Evolutionary conservation across 192 early-diverging fungal species (phyloP).

Genomic region (Podila clonocystis): DNA sequence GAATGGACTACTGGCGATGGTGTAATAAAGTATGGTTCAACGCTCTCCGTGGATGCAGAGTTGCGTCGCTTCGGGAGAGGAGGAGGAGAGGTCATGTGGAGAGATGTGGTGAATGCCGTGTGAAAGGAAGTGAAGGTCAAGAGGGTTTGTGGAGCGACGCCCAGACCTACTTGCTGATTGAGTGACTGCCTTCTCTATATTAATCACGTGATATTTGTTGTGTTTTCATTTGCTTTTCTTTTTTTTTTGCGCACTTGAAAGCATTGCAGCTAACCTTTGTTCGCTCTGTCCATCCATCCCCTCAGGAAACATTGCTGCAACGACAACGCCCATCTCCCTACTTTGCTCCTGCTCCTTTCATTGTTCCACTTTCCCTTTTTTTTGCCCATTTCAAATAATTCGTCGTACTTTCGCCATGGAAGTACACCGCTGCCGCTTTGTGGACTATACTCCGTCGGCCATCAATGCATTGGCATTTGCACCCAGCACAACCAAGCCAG

Average conservation of each 20-base stretch:
- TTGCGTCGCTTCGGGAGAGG: constrained; percentile 13
- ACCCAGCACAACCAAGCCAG: constrained; percentile 60
- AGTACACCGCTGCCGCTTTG: constrained; percentile 87
- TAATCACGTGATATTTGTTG: no score
- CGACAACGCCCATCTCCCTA: background rate
- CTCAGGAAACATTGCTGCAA: no score
- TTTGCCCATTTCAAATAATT: background rate
- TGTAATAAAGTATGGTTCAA: constrained; percentile 4
- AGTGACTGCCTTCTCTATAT: no score
- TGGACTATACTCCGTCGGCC: constrained; percentile 85
- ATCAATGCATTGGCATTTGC: constrained; percentile 87
- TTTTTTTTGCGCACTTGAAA: no score
- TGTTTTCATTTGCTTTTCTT: no score
- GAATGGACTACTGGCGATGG: background rate
- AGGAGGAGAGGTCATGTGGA: constrained; percentile 3
- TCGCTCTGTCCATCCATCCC: no score
- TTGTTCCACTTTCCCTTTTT: background rate
- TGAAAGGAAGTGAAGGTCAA: background rate
- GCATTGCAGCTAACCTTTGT: no score
- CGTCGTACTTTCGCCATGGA: constrained; percentile 60
- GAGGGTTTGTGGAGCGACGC: background rate
- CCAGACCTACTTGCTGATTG: no score
- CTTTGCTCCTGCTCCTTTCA: background rate
- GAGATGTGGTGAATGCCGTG: background rate
- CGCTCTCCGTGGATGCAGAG: background rate